Base-by-base conservation (phyloP, 495 filamentous ascomycete genomes). In the Penicillium diatomitis region DNA sequence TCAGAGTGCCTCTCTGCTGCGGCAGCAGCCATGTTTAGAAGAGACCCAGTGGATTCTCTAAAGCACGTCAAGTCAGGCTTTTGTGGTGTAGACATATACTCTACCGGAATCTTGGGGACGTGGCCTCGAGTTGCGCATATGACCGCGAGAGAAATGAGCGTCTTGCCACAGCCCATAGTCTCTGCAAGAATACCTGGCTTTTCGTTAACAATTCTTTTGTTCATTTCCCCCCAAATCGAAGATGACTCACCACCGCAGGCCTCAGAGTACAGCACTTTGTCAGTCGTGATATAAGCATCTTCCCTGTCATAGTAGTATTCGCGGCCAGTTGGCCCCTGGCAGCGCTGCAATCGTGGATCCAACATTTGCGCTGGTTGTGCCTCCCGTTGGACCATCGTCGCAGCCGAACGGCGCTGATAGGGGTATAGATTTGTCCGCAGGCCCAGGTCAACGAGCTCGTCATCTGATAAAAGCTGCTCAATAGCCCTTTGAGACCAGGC, bases 351-450 rank as follows among this genome's bases (percentile, higher is more conserved):
- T 5, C 90, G 79, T 7, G 90, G 87, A 68, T 96, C 90, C 9
- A 87, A 64, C 39, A 80, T 72, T 43, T 75, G 72, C 8, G 70
- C 67, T 4, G 86, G 80, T 30, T 83, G 75, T 7, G 75, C 64
- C 63, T 97, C 91, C 41, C 85, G 80, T 56, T 95, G 86, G 27
- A 95, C 64, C 90, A 97, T 96, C 32, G 82, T 60, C 6, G 88
- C 88, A 8, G 86, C 88, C 0, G 88, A 90, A 40, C 85, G 79
- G 44, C 84, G 75, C 67, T 97, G 91, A 58, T 94, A 92, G 0
- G 76, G 70, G 62, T 90, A 87, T 1, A 95, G 69, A 2, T 63
- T 64, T 1, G 86, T 87, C 11, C 70, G 83, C 8, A 97, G 70
- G 0, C 85, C 85, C 4, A 66, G 59, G 0, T 86, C 60, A 6